These are phyloP conservation scores for Hanseniaspora guilliermondii DNA, from an alignment of 805 yeast species.

Conservation along the genomic window DNA sequence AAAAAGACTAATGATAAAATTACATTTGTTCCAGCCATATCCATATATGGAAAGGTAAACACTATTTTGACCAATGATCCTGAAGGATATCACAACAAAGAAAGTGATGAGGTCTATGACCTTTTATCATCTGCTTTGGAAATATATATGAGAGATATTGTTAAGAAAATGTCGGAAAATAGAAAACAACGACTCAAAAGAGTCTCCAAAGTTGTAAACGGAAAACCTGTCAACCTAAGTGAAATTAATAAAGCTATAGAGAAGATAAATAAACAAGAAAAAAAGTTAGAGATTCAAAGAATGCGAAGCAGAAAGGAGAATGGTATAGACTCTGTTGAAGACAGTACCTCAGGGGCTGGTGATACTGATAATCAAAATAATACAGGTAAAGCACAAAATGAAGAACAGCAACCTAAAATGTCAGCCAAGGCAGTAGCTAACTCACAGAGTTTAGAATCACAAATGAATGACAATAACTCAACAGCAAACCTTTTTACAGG, in stretches of 20 bases:
- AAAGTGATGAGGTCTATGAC: conserved; percentile 12
- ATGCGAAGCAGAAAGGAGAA: conserved; percentile 12
- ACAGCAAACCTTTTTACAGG: conserved; percentile 14
- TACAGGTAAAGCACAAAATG: background rate
- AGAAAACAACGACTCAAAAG: conserved; percentile 7
- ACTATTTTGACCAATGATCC: conserved; percentile 9
- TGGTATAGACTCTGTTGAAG: conserved; percentile 1
- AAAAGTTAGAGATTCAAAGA: conserved; percentile 7
- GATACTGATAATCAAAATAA: background rate
- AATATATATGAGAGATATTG: conserved; percentile 10
- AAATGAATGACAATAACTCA: conserved; percentile 8
- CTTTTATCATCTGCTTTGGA: conserved; percentile 6
- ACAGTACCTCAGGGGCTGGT: background rate
- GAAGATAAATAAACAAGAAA: conserved; percentile 8
- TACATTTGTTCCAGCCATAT: conserved; percentile 6
- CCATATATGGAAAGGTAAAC: conserved; percentile 7
- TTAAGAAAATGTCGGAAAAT: conserved; percentile 11
- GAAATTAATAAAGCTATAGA: conserved; percentile 4
- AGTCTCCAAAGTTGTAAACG: conserved; percentile 8
- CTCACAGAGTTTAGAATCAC: background rate
- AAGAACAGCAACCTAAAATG: background rate
- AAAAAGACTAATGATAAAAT: background rate
- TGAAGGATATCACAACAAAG: conserved; percentile 10
- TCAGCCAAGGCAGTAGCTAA: background rate
- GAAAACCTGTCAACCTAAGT: conserved; percentile 8